Evolutionary conservation across 495 filamentous ascomycete species (phyloP), one percentile per base, ranked within the genome.

Genomic region (Aspergillus biplanus): DNA sequence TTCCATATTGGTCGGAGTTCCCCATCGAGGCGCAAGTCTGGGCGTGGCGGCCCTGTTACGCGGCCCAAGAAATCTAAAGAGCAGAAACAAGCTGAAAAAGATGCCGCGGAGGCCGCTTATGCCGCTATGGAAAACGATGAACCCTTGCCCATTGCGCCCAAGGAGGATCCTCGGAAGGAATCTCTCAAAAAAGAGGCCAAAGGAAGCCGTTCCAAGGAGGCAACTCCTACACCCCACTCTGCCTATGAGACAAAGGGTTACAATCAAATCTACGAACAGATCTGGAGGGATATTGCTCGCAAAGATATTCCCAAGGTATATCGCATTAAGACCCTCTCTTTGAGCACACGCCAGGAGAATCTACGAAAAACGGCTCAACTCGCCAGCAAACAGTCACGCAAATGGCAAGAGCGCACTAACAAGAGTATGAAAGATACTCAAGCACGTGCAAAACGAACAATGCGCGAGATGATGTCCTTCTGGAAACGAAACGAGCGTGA

Each of bases 391-490:
- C 96, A 99, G 76, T 95, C 96, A 42, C 90, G 93, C 66, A 83
- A 96, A 67, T 99, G 95, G 95, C 96, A 99, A 71, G 88, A 93
- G 50, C 89, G 91, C 42, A 98, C 95, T 42, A 99, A 98, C 81
- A 99, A 99, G 83, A 95, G 93, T 69, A 90, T 89, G 69, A 99
- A 99, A 77, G 95, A 99, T 74, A 91, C 95, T 0, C 96, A 98
- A 67, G 95, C 96, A 44, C 87, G 96, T 21, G 96, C 95, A 18
- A 99, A 99, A 82, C 87, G 95, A 52, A 93, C 91, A 57, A 99
- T 99, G 95, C 87, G 95, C 67, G 95, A 99, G 78, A 99, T 99
- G 95, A 95, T 97, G 88, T 86, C 90, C 33, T 99, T 98, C 87
- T 99, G 95, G 95, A 98, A 98, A 74, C 90, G 93, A 53, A 99